A percentile compares a stretch with the other conserved stretches of the same genome.
Evolutionary conservation across 2,329 filamentous ascomycete species (phyloP).

Genomic region (Monilinia fructigena): DNA sequence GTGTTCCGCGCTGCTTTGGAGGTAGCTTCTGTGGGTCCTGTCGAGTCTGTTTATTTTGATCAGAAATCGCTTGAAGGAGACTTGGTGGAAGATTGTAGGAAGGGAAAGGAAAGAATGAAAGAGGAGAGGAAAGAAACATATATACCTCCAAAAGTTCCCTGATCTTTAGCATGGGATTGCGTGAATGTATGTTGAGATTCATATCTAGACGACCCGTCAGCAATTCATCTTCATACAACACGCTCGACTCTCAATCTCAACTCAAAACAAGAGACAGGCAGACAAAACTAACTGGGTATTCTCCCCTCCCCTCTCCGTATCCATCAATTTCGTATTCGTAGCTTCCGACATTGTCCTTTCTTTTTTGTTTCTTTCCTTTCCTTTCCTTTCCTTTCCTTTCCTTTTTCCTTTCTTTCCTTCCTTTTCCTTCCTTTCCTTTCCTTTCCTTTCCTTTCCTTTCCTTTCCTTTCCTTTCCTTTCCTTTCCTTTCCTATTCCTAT

Average conservation of each 20-base stretch:
- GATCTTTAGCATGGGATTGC: constrained; percentile 51
- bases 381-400: not conserved
- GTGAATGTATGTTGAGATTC: constrained; percentile 54
- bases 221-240: not conserved
- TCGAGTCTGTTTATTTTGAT: constrained; percentile 21
- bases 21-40: constrained; percentile 20
- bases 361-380: not conserved
- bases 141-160: constrained; percentile 56
- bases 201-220: constrained; percentile 47
- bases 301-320: constrained; percentile 60
- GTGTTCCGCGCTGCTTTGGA: constrained; percentile 30
- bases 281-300: constrained; percentile 50
- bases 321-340: constrained; percentile 49
- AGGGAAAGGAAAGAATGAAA: not conserved
- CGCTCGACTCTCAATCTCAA: not conserved
- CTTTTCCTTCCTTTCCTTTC: not conserved
- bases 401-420: not conserved
- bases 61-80: not conserved
- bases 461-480: not conserved
- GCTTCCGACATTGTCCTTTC: constrained; percentile 25
- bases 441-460: not conserved
- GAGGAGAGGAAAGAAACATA: not conserved
- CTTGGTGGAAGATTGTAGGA: not conserved
- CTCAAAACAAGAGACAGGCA: not conserved
- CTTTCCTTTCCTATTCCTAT: no score